These are phyloP conservation scores for Elymus sibiricus DNA, from an alignment of 176 grass and related monocot species.

Conservation along the genomic window DNA sequence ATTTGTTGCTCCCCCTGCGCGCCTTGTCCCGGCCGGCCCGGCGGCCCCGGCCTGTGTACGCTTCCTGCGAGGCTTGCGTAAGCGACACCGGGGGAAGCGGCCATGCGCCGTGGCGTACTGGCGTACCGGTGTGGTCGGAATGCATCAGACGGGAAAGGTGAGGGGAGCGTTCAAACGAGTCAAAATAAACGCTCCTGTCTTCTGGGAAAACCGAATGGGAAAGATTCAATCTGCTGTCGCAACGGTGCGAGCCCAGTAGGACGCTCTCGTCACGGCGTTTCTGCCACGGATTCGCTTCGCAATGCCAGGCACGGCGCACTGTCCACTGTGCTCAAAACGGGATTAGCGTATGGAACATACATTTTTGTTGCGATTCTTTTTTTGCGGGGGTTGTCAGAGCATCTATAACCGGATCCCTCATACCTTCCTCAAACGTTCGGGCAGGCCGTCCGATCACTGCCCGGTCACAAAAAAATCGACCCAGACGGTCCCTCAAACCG, in stretches of 20 bases:
- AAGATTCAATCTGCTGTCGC: not conserved
- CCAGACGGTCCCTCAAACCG: no score
- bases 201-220: not conserved
- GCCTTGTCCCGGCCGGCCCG: no score
- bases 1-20: conserved; percentile 2
- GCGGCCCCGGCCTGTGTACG: no score
- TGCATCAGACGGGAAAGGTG: not conserved
- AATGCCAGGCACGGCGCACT: not conserved
- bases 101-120: not conserved
- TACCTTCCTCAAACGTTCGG: no score
- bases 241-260: not conserved
- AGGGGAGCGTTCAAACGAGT: not conserved
- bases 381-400: no score
- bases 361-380: not conserved
- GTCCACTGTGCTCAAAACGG: not conserved
- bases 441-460: no score
- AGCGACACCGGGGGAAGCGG: conserved; percentile 27
- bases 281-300: not conserved
- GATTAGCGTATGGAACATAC: not conserved
- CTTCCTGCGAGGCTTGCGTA: not conserved
- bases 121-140: not conserved
- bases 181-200: not conserved
- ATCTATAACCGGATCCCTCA: no score
- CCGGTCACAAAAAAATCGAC: no score
- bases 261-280: not conserved